phyloP scores from a whole-genome alignment of 805 yeast species.

The Wickerhamiella galacta region DNA sequence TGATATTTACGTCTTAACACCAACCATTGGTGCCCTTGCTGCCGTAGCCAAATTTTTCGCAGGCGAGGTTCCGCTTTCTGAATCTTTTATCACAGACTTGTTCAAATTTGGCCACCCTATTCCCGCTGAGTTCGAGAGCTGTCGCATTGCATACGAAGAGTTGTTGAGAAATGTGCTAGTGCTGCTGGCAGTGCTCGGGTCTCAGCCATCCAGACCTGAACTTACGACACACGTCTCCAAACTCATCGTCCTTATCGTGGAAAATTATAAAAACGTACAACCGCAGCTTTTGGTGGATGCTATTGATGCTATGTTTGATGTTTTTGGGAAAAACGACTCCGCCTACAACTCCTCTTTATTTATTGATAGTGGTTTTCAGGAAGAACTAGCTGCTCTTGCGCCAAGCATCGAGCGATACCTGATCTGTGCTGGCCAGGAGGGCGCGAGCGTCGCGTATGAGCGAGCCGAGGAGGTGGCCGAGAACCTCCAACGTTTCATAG shows the following conservation, averaged over 20 bases:
- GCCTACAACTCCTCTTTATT: conserved; percentile 51
- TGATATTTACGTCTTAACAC: conserved; percentile 18
- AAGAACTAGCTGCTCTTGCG: conserved; percentile 27
- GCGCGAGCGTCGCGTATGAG: conserved; percentile 49
- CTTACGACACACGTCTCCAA: background rate
- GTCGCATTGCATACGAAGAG: no score
- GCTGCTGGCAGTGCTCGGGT: conserved; percentile 32
- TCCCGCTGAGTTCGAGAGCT: no score
- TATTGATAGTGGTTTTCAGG: conserved; percentile 34
- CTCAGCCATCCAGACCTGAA: background rate
- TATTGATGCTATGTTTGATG: conserved; percentile 52
- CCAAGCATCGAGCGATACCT: conserved; percentile 36
- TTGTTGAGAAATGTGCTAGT: conserved; percentile 14
- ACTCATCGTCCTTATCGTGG: conserved; percentile 8
- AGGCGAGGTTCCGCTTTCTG: conserved; percentile 9
- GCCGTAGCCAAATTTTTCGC: conserved; percentile 15
- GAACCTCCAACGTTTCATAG: conserved; percentile 60
- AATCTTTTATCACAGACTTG: no score
- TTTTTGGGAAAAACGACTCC: conserved; percentile 57
- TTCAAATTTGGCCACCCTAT: no score
- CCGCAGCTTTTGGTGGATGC: conserved; percentile 38
- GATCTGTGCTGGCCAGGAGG: no score
- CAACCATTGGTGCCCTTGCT: conserved; percentile 10
- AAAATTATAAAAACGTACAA: conserved; percentile 15
- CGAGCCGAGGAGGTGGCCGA: conserved; percentile 49